phyloP scores from a whole-genome alignment of 2,329 filamentous ascomycete genomes.

The Trichothecium sympodiale region DNA sequence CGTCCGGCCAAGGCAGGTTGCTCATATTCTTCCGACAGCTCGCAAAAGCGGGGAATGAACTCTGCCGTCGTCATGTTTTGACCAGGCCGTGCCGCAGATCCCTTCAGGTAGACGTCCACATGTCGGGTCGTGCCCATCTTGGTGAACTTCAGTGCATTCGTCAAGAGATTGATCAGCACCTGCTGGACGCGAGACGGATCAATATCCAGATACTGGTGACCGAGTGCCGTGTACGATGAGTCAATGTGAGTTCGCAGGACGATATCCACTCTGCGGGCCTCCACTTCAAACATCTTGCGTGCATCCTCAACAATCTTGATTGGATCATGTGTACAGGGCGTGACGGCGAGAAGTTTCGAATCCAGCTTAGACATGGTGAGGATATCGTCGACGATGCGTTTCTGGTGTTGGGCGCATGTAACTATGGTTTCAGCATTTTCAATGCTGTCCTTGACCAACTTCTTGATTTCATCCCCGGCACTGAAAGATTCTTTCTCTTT shows the following conservation, averaged over 20 bases:
- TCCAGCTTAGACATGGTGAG: slow-evolving; percentile 67
- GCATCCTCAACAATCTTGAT: slow-evolving; percentile 54
- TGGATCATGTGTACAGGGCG: slow-evolving; percentile 58
- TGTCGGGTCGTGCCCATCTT: slow-evolving; percentile 48
- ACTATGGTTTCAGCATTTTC: slow-evolving; percentile 70
- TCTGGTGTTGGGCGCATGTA: slow-evolving; percentile 70
- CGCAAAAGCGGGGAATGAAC: slow-evolving; percentile 48
- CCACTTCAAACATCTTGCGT: slow-evolving; percentile 69
- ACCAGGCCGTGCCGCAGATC: slow-evolving; percentile 26
- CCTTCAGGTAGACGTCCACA: slow-evolving; percentile 37
- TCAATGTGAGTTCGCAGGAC: slow-evolving; percentile 53
- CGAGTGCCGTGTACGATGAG: slow-evolving; percentile 44
- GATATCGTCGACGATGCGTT: slow-evolving; percentile 67
- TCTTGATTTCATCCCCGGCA: slow-evolving; percentile 19
- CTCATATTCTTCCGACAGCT: slow-evolving; percentile 27
- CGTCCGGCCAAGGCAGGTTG: slow-evolving; percentile 18
- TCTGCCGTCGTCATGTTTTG: slow-evolving; percentile 36
- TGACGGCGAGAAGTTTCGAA: slow-evolving; percentile 61
- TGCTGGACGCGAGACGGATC: slow-evolving; percentile 68
- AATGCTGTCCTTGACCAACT: slow-evolving; percentile 47
- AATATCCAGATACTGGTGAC: slow-evolving; percentile 53
- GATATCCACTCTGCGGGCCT: slow-evolving; percentile 59
- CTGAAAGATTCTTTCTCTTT: background rate
- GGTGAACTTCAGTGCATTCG: slow-evolving; percentile 77
- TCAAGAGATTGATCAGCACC: slow-evolving; percentile 69